phyloP scores from a whole-genome alignment of 1,139 yeast genomes.

The Diutina neorugosa region DNA sequence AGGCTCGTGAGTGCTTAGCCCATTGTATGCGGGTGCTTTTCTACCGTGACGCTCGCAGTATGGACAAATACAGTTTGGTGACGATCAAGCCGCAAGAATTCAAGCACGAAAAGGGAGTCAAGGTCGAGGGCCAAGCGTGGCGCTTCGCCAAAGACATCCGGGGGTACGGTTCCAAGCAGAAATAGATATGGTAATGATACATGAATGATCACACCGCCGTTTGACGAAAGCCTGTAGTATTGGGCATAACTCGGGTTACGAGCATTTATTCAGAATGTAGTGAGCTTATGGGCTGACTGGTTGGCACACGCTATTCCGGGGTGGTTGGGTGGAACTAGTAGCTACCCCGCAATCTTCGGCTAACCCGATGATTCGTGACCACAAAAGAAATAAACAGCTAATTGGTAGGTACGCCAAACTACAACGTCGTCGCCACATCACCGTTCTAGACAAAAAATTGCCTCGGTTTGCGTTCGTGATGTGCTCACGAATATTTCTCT shows the following conservation, averaged over 20 bases:
- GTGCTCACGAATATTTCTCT: neutral
- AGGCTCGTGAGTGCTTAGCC: constrained; percentile 63
- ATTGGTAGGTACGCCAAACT: too few species aligned
- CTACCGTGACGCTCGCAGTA: constrained; percentile 92
- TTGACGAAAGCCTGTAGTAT: neutral
- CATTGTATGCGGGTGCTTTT: constrained; percentile 91
- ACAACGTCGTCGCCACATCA: too few species aligned
- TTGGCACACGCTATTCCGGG: neutral
- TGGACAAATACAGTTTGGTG: constrained; percentile 75
- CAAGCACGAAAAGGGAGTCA: constrained; percentile 51
- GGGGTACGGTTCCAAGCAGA: constrained; percentile 71
- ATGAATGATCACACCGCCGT: neutral
- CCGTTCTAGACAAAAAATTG: neutral
- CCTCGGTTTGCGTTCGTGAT: neutral
- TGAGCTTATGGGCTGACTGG: neutral
- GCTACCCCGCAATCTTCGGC: neutral
- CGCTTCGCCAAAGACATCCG: constrained; percentile 75
- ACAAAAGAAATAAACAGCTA: neutral
- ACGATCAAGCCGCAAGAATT: constrained; percentile 44
- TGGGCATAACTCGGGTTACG: neutral
- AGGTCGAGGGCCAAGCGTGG: constrained; percentile 78
- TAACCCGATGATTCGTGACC: neutral
- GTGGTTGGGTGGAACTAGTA: neutral
- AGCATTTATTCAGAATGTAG: neutral
- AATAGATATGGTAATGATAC: neutral